A percentile compares a stretch with the other conserved stretches of the same genome.
Evolutionary conservation across 257 asterid genomes (phyloP).

Genomic region (Petunia secreta): DNA sequence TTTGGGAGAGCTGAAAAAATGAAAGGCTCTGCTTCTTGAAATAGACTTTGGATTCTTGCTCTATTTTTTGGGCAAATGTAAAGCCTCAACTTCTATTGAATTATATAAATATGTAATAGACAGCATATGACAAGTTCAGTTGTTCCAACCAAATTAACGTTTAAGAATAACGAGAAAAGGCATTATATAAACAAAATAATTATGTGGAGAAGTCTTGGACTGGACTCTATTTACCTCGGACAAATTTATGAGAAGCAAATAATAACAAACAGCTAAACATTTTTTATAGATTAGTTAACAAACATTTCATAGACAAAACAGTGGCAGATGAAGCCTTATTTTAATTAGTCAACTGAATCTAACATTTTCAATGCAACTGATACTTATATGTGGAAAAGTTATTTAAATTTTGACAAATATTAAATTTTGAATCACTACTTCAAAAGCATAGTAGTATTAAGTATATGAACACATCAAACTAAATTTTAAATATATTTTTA

Average conservation of each 20-base stretch:
- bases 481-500: too few species aligned
- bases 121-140: background rate
- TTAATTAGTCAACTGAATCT: too few species aligned
- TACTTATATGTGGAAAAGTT: too few species aligned
- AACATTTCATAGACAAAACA: background rate
- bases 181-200: background rate
- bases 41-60: background rate
- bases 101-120: background rate
- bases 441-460: too few species aligned
- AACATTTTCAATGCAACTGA: too few species aligned
- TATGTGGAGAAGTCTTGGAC: background rate
- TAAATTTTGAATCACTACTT: too few species aligned
- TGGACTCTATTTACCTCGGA: background rate
- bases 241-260: slow-evolving; percentile 3
- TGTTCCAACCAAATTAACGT: slow-evolving; percentile 15
- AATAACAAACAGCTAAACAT: background rate
- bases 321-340: too few species aligned
- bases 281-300: background rate
- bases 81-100: background rate
- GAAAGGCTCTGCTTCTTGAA: background rate
- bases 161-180: slow-evolving; percentile 11
- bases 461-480: too few species aligned
- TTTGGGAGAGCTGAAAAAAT: background rate
- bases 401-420: too few species aligned
- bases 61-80: background rate